Conservation (phyloP, 2,329 filamentous ascomycete species). For the Phialophora tarda region DNA sequence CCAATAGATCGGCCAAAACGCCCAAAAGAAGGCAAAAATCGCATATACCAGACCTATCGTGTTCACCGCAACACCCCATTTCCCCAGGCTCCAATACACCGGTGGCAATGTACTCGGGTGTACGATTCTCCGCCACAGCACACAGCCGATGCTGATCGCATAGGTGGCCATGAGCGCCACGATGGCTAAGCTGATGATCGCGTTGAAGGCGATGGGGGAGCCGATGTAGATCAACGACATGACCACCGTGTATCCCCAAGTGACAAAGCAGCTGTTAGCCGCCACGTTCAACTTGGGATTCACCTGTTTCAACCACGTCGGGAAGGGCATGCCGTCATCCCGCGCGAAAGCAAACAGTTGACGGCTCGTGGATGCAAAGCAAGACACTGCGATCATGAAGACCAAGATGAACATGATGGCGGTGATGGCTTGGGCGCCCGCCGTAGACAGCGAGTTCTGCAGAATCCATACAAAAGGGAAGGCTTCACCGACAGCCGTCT, state of each 20-base stretch:
- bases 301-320: constrained; percentile 45
- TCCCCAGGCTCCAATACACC: constrained; percentile 53
- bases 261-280: constrained; percentile 33
- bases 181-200: constrained; percentile 52
- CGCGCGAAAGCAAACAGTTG: constrained; percentile 53
- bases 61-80: constrained; percentile 42
- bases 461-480: constrained; percentile 59
- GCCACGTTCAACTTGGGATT: constrained; percentile 32
- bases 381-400: constrained; percentile 47
- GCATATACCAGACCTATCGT: constrained; percentile 45
- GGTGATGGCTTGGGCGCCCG: constrained; percentile 44
- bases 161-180: constrained; percentile 58
- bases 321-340: constrained; percentile 52
- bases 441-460: constrained; percentile 39
- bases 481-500: constrained; percentile 46
- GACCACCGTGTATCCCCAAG: constrained; percentile 27
- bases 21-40: constrained; percentile 53
- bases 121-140: constrained; percentile 52
- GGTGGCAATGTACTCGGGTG: constrained; percentile 48
- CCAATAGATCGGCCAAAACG: constrained; percentile 53
- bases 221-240: constrained; percentile 36
- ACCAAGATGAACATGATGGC: constrained; percentile 51
- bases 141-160: constrained; percentile 54
- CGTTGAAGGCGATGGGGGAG: constrained; percentile 35
- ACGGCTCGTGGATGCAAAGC: constrained; percentile 49